phyloP scores from a whole-genome alignment of 2,329 filamentous ascomycete genomes.

The Trichoderma atrobrunneum region DNA sequence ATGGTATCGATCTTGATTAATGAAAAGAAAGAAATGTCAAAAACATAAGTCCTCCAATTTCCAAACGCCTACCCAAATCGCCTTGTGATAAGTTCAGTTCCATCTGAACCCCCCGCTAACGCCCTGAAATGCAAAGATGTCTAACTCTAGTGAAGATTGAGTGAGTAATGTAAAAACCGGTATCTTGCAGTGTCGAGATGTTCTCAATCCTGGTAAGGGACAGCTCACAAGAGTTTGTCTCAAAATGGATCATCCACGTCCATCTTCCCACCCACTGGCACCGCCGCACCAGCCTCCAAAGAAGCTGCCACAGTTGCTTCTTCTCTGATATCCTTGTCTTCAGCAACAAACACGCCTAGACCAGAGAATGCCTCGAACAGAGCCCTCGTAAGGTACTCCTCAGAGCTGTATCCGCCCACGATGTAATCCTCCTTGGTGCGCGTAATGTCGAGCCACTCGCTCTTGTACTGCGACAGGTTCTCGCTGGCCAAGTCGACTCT shows the following conservation, averaged over 20 bases:
- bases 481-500: constrained; percentile 60
- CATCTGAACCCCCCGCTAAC: neutral
- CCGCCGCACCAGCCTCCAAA: constrained; percentile 37
- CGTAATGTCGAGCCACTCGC: constrained; percentile 67
- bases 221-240: neutral
- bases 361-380: constrained; percentile 89
- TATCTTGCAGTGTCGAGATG: neutral
- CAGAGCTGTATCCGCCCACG: constrained; percentile 79
- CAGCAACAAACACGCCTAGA: constrained; percentile 79
- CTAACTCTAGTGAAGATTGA: neutral
- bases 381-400: constrained; percentile 77
- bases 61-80: neutral
- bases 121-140: neutral
- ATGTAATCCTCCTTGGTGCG: constrained; percentile 63
- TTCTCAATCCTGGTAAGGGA: neutral
- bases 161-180: neutral
- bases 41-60: neutral
- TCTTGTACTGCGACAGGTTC: constrained; percentile 64
- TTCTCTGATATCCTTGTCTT: constrained; percentile 58
- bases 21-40: neutral
- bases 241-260: constrained; percentile 49
- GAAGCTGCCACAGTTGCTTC: constrained; percentile 35
- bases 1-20: constrained; percentile 1
- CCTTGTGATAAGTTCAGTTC: neutral
- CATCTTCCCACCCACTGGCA: constrained; percentile 39